These are phyloP conservation scores for Magnaporthiopsis incrustans DNA, from an alignment of 2,329 filamentous ascomycete genomes.

Conservation along the genomic window DNA sequence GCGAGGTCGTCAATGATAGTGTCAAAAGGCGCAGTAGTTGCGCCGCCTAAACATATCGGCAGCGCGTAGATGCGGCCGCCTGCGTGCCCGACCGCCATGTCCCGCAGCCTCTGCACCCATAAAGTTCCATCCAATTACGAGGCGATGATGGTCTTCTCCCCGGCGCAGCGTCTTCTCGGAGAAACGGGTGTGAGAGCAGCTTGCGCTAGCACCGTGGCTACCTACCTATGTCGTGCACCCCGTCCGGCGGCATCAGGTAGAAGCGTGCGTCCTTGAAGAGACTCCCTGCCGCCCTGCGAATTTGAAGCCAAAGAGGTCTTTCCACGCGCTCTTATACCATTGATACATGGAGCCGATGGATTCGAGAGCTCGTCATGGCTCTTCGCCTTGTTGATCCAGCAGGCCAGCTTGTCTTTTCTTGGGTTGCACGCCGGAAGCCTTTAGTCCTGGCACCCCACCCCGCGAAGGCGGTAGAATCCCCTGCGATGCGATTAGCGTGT, in stretches of 20 bases:
- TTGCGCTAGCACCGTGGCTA: conserved; percentile 10
- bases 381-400: conserved; percentile 3
- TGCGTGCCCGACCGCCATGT: conserved; percentile 1
- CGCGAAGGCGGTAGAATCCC: not conserved
- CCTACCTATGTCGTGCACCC: not conserved
- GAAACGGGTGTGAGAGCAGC: conserved; percentile 9
- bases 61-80: conserved; percentile 20
- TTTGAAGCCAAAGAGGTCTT: conserved; percentile 8
- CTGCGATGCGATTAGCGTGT: not conserved
- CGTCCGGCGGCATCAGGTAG: conserved; percentile 1
- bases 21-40: conserved; percentile 17
- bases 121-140: conserved; percentile 8
- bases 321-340: conserved; percentile 2
- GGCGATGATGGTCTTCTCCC: conserved; percentile 10
- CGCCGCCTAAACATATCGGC: conserved; percentile 32
- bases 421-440: not conserved
- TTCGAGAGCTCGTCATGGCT: not conserved
- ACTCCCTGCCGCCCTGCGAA: conserved; percentile 5
- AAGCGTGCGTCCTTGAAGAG: conserved; percentile 11
- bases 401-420: not conserved
- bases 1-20: conserved; percentile 27
- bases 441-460: conserved; percentile 9
- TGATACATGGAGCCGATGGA: conserved; percentile 5
- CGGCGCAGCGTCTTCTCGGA: conserved; percentile 13
- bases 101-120: conserved; percentile 9